Evolutionary conservation across 495 filamentous ascomycete species (phyloP), one percentile per base, ranked within the genome.

Genomic region (Glarea lozoyensis): DNA sequence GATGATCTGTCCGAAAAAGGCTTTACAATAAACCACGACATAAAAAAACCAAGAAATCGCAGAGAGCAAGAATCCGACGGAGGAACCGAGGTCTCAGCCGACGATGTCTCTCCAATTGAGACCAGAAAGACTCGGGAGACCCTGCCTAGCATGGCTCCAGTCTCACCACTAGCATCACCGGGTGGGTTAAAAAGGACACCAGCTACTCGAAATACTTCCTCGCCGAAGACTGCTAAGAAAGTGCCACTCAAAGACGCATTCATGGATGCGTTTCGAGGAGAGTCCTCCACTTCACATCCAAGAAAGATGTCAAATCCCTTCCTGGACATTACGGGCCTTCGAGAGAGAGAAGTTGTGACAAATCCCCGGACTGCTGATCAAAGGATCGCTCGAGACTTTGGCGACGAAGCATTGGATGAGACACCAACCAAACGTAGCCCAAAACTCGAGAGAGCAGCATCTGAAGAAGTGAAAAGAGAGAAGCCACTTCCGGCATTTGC

Each of bases 251-350:
- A 72, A 16, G 71, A 74, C 20, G 64, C 63, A 17, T 58, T 76
- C 7, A 68, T 64, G 37, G 70, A 72, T 48, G 73, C 72, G 10
- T 76, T 76, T 52, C 59, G 64, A n/a, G 73, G 73, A 10, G 69
- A 76, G 49, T 76, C 73, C 0, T 63, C 52, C 10, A 62, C 59
- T 31, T 4, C n/a, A 11, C 32, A 21, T 1, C 18, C 43, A 35
- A 53, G 49, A 23, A 30, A 21, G 7, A 4, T 17, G 4, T 19
- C 51, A 11, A 40, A 33, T 17, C 35, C 43, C 1, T 29, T 41
- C 11, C 3, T 27, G 4, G 54, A 42, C 4, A 35, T 54, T 12
- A 21, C 38, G 40, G 57, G 48, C 10, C 47, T 55, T 13, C 50
- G 50, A 40, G 57, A 57, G 40, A 40, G 48, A 10, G 53, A 48